Conservation (phyloP, 495 filamentous ascomycete genomes). For the Penicillium silybi region DNA sequence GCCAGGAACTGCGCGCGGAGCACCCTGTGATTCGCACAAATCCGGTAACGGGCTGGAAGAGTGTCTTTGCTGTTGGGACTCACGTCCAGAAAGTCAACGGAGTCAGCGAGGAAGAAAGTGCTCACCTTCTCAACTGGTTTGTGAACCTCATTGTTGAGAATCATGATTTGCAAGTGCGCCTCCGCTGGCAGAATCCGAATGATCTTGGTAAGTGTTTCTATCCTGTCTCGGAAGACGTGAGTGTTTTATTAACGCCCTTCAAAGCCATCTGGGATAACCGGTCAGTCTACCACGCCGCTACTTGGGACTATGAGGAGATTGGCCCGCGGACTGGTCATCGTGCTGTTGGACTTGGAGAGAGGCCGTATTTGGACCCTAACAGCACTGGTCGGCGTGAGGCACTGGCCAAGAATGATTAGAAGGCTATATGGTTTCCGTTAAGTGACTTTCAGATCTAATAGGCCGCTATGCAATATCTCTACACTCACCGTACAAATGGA, state of each 20-base stretch:
- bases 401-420: constrained; percentile 16
- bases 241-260: too few relatives aligned
- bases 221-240: too few relatives aligned
- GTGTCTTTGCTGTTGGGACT: constrained; percentile 60
- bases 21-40: constrained; percentile 80
- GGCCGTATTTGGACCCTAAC: constrained; percentile 59
- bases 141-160: constrained; percentile 63
- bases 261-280: constrained; percentile 81
- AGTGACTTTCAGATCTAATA: too few relatives aligned
- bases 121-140: constrained; percentile 61
- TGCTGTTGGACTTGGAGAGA: constrained; percentile 64
- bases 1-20: constrained; percentile 55
- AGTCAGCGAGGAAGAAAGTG: constrained; percentile 60
- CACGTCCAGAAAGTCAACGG: constrained; percentile 63
- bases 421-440: too few relatives aligned
- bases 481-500: too few relatives aligned
- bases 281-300: constrained; percentile 65
- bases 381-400: constrained; percentile 44
- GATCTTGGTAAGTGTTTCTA: constrained; percentile 42
- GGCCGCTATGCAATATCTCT: too few relatives aligned
- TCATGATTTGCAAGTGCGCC: constrained; percentile 75
- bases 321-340: constrained; percentile 57
- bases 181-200: constrained; percentile 57
- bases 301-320: constrained; percentile 60
- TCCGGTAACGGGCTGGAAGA: constrained; percentile 80